Base-by-base conservation (phyloP, 768 basidiomycete species). In the Saitozyma sp. region DNA sequence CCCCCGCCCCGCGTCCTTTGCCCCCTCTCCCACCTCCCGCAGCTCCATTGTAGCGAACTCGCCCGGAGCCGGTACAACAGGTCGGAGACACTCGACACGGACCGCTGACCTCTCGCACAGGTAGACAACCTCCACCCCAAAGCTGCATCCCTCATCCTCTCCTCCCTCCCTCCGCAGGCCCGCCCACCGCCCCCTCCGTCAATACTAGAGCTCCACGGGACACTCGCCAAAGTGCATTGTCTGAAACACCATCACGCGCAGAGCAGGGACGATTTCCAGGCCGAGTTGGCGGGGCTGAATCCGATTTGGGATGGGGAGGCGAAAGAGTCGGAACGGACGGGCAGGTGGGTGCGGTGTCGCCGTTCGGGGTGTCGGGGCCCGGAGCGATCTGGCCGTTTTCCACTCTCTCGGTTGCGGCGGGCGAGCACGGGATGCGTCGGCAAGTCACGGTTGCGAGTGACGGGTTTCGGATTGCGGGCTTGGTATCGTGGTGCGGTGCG, bases 51-150 rank as follows among this genome's bases (percentile, higher is more conserved):
- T 11, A 46, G n/a, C 45, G n/a, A 46, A 46, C n/a, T 2, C 29
- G 29, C 29, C 29, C 29, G 29, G 29, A 29, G 29, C 29, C 29
- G 29, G 29, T 29, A 2, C 29, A 5, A 29, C 29, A 29, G 29
- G 2, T 29, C 5, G 29, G 29, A 29, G 29, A 29, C 29, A 29
- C 29, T 29, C 29, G 29, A n/a, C n/a, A n/a, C n/a, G n/a, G n/a
- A 29, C 29, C 29, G 29, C 9, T 58, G 16, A 54, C 19, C n/a
- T 48, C 8, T 13, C 50, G 37, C 38, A 78, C 79, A 84, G 76
- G 94, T 98, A n/a, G 95, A 98, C 72, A 93, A 92, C 2, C 85
- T 98, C 7, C 94, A 97, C 73, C 87, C 87, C 56, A 91, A 90
- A 79, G 90, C 91, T 6, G 64, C 62, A 7, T 59, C 62, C 8